Conservation (phyloP, 225 moss, liverwort and hornwort species). For the Physcomitrellopsis africana region DNA sequence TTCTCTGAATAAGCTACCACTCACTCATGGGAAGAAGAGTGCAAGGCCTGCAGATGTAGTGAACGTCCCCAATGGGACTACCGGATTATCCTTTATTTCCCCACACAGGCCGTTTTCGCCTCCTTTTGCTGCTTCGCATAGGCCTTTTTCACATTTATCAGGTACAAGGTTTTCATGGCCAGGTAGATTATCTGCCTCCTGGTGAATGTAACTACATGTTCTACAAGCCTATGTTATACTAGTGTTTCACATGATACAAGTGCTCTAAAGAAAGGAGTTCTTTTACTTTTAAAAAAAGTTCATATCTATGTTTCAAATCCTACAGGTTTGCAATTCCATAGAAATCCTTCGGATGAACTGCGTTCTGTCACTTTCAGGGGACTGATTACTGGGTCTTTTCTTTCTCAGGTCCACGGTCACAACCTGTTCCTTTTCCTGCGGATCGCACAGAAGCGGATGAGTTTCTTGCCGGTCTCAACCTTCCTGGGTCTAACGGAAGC, state of each 20-base stretch:
- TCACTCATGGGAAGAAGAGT: slow-evolving; percentile 34
- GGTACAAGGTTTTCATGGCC: slow-evolving; percentile 28
- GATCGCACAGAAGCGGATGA: slow-evolving; percentile 59
- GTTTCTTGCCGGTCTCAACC: slow-evolving; percentile 77
- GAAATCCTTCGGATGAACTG: slow-evolving; percentile 1
- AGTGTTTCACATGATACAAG: too few species aligned
- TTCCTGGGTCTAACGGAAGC: slow-evolving; percentile 51
- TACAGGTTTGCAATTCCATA: too few species aligned
- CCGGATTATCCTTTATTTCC: slow-evolving; percentile 9
- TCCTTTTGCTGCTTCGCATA: slow-evolving; percentile 30
- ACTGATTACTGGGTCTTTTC: not conserved
- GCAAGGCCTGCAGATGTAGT: slow-evolving; percentile 25
- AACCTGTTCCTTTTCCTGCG: slow-evolving; percentile 24
- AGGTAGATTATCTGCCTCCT: slow-evolving; percentile 20
- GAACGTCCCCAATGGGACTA: slow-evolving; percentile 21
- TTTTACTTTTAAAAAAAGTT: too few species aligned
- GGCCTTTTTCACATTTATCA: slow-evolving; percentile 23
- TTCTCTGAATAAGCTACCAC: slow-evolving; percentile 23
- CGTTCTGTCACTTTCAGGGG: slow-evolving; percentile 2
- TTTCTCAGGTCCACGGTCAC: slow-evolving; percentile 33
- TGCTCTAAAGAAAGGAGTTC: too few species aligned
- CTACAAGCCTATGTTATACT: too few species aligned
- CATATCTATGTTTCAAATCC: too few species aligned
- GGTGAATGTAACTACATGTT: too few species aligned
- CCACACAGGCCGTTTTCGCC: slow-evolving; percentile 30